Conservation (phyloP, 805 yeast species). For the Lachancea waltii region DNA sequence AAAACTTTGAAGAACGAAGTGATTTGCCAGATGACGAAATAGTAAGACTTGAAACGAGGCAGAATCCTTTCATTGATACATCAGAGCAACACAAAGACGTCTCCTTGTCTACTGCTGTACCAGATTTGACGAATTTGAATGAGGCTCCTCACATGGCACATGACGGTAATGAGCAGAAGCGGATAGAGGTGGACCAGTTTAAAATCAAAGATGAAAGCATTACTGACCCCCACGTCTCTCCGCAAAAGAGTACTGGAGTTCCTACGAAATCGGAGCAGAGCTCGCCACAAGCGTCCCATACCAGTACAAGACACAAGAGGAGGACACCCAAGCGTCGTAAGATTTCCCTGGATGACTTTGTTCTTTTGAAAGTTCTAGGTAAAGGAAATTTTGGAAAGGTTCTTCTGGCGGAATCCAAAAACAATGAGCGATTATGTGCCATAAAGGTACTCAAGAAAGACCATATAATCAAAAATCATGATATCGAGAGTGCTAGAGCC, state of each 20-base stretch:
- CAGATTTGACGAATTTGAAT: too few species aligned
- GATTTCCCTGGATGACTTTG: constrained; percentile 91
- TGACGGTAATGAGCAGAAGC: too few species aligned
- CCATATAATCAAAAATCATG: constrained; percentile 90
- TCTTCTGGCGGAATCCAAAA: constrained; percentile 90
- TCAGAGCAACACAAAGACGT: too few species aligned
- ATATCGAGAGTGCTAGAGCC: constrained; percentile 88
- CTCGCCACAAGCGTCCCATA: constrained; percentile 24
- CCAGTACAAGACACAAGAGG: constrained; percentile 22
- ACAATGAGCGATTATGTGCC: constrained; percentile 78
- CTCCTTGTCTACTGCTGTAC: too few species aligned
- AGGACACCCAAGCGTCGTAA: constrained; percentile 46
- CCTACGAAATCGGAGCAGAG: constrained; percentile 2
- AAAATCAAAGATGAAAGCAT: background rate
- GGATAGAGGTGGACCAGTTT: too few species aligned
- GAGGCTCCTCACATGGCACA: too few species aligned
- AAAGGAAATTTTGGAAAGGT: constrained; percentile 99
- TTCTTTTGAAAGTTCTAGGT: constrained; percentile 89
- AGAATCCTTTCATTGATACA: too few species aligned
- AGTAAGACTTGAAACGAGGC: too few species aligned
- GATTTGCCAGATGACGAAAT: too few species aligned
- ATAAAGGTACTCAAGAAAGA: constrained; percentile 95
- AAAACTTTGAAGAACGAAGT: too few species aligned
- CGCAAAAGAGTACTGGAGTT: background rate
- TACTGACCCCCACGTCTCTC: background rate